These are phyloP conservation scores for Paecilomyces dactylethromorphus DNA, from an alignment of 2,329 filamentous ascomycete species.

Conservation along the genomic window DNA sequence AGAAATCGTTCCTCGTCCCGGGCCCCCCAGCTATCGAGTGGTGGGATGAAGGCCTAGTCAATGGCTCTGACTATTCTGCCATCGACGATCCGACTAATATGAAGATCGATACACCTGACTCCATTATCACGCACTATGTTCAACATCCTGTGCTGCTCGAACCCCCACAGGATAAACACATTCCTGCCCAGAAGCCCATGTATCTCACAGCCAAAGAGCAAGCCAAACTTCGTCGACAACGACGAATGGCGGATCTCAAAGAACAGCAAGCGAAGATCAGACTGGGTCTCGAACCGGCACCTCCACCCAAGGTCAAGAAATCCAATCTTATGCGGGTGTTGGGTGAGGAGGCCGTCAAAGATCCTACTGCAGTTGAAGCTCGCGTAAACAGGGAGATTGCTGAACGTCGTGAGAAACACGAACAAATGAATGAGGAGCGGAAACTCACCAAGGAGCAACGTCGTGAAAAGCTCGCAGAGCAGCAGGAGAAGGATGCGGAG, in stretches of 20 bases:
- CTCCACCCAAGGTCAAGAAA: conserved; percentile 93
- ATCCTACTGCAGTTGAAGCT: conserved; percentile 93
- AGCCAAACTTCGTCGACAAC: conserved; percentile 81
- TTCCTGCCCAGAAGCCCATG: conserved; percentile 77
- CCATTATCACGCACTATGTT: conserved; percentile 82
- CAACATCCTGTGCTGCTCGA: conserved; percentile 90
- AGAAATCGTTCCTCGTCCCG: conserved; percentile 83
- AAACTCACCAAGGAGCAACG: conserved; percentile 84
- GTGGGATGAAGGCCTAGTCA: conserved; percentile 89
- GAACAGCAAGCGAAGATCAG: conserved; percentile 95
- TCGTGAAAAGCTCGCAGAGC: conserved; percentile 71
- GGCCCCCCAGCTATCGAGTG: conserved; percentile 85
- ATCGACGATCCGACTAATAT: conserved; percentile 60
- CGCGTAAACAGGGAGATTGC: conserved; percentile 89
- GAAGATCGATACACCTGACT: conserved; percentile 71
- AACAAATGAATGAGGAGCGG: conserved; percentile 71
- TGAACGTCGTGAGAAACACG: conserved; percentile 73
- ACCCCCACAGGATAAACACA: conserved; percentile 81
- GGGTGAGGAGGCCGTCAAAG: conserved; percentile 86
- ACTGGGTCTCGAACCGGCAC: conserved; percentile 79
- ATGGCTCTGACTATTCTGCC: conserved; percentile 66
- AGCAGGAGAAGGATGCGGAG: conserved; percentile 81
- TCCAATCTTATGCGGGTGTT: conserved; percentile 96
- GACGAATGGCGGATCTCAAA: conserved; percentile 86
- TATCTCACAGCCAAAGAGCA: conserved; percentile 87